Conservation (phyloP, 768 basidiomycete species). For the Infundibulicybe gibba region DNA sequence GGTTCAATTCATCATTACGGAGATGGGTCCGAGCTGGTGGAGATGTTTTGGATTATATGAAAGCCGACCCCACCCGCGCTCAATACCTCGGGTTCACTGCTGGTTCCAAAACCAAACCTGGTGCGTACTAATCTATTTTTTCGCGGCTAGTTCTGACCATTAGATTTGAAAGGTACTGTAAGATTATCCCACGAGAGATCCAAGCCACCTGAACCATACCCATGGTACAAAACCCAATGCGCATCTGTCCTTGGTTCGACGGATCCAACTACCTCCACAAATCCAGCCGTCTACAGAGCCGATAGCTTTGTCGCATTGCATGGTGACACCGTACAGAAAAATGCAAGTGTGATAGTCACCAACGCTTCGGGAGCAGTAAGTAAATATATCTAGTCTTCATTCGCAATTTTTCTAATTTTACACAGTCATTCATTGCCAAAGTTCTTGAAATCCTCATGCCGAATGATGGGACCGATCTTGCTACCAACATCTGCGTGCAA, state of each 20-base stretch:
- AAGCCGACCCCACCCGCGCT: not conserved
- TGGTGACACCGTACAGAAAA: not conserved
- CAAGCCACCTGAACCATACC: not conserved
- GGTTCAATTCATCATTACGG: not conserved
- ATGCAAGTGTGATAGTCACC: not conserved
- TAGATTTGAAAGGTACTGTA: not conserved
- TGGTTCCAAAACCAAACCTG: not conserved
- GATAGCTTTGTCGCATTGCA: not conserved
- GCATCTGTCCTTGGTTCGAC: not conserved
- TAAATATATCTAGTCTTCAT: not conserved
- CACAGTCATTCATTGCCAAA: not conserved
- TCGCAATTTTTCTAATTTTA: not conserved
- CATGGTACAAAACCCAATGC: not conserved
- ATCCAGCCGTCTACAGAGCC: not conserved
- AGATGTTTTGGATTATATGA: not conserved
- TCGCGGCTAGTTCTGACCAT: too few species aligned
- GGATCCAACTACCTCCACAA: not conserved
- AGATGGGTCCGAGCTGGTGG: not conserved
- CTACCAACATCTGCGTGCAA: not conserved
- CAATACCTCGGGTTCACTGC: not conserved
- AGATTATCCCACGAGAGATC: not conserved
- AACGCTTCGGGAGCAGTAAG: not conserved
- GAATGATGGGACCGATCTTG: not conserved
- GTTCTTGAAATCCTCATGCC: not conserved
- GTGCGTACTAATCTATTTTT: not conserved